Percentiles rank a stretch among this genome's conserved stretches.
Conservation (phyloP, 805 yeast species). For the Hanseniaspora hatyaiensis region DNA sequence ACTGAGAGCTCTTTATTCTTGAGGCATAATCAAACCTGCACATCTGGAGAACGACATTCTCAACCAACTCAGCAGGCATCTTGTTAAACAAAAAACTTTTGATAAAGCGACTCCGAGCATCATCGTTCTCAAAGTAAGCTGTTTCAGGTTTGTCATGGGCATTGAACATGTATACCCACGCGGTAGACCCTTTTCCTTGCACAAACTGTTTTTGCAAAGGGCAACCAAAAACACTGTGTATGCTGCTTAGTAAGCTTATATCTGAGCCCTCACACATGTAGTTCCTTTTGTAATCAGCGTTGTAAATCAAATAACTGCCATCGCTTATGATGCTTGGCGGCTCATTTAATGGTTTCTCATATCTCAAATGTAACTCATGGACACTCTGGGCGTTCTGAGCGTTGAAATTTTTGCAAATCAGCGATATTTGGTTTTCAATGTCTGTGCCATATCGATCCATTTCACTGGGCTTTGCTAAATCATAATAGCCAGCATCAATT, state of each 20-base stretch:
- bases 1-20: no score
- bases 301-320: not conserved
- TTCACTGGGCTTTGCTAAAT: no score
- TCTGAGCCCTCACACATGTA: conserved; percentile 3
- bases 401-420: not conserved
- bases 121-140: not conserved
- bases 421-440: not conserved
- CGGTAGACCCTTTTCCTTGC: not conserved
- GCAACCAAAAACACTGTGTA: conserved; percentile 11
- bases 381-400: not conserved
- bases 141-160: not conserved
- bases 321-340: conserved; percentile 1
- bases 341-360: no score
- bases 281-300: not conserved
- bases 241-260: conserved; percentile 1
- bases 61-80: not conserved
- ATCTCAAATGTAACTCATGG: not conserved
- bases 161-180: conserved; percentile 14
- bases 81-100: not conserved
- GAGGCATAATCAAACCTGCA: no score
- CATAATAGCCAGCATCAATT: not conserved
- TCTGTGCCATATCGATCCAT: no score
- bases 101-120: not conserved
- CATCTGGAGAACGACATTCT: not conserved
- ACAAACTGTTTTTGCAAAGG: conserved; percentile 2